A percentile compares a stretch with the other conserved stretches of the same genome.
These are phyloP conservation scores for Trichomonas gallinae DNA, from an alignment of 208 protist species.

Conservation along the genomic window DNA sequence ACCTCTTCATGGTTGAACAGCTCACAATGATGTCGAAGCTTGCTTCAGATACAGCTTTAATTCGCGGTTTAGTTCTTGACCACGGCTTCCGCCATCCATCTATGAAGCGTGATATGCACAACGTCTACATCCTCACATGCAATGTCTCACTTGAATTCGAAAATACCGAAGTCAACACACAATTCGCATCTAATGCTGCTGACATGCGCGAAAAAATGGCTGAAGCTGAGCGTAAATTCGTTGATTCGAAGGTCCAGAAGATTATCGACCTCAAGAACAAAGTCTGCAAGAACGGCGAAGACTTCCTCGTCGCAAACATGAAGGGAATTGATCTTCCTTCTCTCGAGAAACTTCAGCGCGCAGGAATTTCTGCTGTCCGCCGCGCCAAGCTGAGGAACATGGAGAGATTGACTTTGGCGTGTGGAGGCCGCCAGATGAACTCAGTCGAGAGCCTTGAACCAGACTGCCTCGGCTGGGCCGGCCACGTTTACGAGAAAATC, in stretches of 20 bases:
- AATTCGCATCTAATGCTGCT: constrained; percentile 88
- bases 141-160: constrained; percentile 99
- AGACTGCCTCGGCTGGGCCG: constrained; percentile 52
- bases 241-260: constrained; percentile 78
- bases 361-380: constrained; percentile 86
- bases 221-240: constrained; percentile 56
- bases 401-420: constrained; percentile 60
- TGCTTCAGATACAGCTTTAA: constrained; percentile 61
- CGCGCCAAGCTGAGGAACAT: constrained; percentile 80
- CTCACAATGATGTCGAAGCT: constrained; percentile 95
- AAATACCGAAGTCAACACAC: constrained; percentile 80
- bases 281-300: constrained; percentile 65
- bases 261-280: constrained; percentile 96
- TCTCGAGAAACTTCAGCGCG: constrained; percentile 94
- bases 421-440: constrained; percentile 91
- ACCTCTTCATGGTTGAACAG: constrained; percentile 98
- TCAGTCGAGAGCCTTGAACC: constrained; percentile 80
- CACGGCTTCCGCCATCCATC: constrained; percentile 97
- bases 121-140: constrained; percentile 88
- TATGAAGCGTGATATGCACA: constrained; percentile 62
- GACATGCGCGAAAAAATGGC: constrained; percentile 89
- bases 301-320: constrained; percentile 98
- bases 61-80: constrained; percentile 98
- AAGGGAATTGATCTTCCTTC: constrained; percentile 98
- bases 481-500: constrained; percentile 86